Conservation (phyloP, 2,329 filamentous ascomycete genomes). For the Fusarium duplospermum region DNA sequence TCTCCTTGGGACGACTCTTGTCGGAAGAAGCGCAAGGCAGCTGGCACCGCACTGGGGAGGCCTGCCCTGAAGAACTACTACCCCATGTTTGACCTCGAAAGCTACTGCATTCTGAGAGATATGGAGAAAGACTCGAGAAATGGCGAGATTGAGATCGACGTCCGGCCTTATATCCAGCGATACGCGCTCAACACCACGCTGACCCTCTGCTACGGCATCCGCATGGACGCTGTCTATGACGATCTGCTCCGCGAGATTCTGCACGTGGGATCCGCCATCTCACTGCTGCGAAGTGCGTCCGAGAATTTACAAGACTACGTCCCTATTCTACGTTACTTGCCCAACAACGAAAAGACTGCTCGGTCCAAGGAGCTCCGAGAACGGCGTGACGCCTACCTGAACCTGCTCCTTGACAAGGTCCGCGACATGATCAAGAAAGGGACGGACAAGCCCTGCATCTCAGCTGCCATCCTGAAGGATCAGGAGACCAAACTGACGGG, state of each 20-base stretch:
- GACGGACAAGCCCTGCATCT: constrained; percentile 65
- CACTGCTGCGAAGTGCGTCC: constrained; percentile 60
- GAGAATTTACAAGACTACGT: constrained; percentile 67
- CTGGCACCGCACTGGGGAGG: constrained; percentile 74
- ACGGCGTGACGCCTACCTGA: constrained; percentile 61
- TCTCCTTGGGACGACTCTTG: constrained; percentile 86
- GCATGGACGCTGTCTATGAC: constrained; percentile 66
- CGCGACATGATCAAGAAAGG: constrained; percentile 51
- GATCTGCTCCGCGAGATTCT: constrained; percentile 63
- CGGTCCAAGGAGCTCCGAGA: constrained; percentile 59
- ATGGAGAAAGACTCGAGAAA: constrained; percentile 56
- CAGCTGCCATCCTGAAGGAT: constrained; percentile 65
- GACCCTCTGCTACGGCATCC: constrained; percentile 65
- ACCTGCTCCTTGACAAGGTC: constrained; percentile 61
- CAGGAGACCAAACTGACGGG: constrained; percentile 63
- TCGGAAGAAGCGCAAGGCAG: constrained; percentile 80
- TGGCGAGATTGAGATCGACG: constrained; percentile 55
- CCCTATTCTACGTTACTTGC: constrained; percentile 60
- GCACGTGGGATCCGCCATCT: constrained; percentile 64
- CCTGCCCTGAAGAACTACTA: constrained; percentile 60
- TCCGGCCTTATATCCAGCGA: constrained; percentile 64
- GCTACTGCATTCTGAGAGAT: constrained; percentile 62
- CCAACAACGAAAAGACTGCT: constrained; percentile 63
- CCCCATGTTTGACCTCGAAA: constrained; percentile 66
- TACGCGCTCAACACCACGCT: constrained; percentile 66